These are phyloP conservation scores for Cercospora brassicicola DNA, from an alignment of 2,329 filamentous ascomycete species.

Conservation along the genomic window DNA sequence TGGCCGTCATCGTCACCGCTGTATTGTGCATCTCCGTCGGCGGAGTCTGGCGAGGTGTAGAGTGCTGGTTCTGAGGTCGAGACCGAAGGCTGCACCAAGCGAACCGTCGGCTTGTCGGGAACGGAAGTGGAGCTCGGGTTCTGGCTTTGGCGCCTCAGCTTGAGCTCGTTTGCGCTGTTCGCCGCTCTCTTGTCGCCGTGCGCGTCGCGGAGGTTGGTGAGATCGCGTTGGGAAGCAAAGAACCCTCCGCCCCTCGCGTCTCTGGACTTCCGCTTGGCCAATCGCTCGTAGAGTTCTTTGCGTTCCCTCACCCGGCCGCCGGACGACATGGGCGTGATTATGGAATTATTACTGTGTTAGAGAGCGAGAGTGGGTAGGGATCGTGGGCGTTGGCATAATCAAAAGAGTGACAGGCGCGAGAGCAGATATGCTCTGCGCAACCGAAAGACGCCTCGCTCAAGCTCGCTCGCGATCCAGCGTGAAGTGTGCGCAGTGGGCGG, in stretches of 20 bases:
- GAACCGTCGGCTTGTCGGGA: constrained; percentile 34
- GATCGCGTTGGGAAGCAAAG: constrained; percentile 29
- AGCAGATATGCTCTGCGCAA: constrained; percentile 26
- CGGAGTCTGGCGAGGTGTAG: not conserved
- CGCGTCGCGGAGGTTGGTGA: constrained; percentile 25
- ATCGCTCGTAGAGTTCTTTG: constrained; percentile 14
- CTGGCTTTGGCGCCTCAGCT: constrained; percentile 8
- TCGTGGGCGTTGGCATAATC: constrained; percentile 20
- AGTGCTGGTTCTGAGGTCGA: constrained; percentile 15
- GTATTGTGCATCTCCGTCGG: constrained; percentile 12
- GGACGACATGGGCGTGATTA: constrained; percentile 32
- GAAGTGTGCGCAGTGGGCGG: constrained; percentile 20
- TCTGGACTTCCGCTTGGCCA: constrained; percentile 7
- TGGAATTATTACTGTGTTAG: constrained; percentile 15
- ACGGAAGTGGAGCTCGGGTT: constrained; percentile 13
- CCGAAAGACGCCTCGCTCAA: constrained; percentile 17
- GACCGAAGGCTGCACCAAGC: constrained; percentile 36
- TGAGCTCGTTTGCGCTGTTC: constrained; percentile 10
- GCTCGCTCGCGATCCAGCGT: not conserved
- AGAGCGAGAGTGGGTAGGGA: constrained; percentile 23
- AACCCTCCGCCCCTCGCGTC: constrained; percentile 16
- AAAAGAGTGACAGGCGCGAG: constrained; percentile 26
- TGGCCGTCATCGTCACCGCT: constrained; percentile 13
- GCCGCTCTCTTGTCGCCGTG: constrained; percentile 28
- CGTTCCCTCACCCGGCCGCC: constrained; percentile 8